Base-by-base conservation (phyloP, 306 rosid genomes). In the Prunus mume region DNA sequence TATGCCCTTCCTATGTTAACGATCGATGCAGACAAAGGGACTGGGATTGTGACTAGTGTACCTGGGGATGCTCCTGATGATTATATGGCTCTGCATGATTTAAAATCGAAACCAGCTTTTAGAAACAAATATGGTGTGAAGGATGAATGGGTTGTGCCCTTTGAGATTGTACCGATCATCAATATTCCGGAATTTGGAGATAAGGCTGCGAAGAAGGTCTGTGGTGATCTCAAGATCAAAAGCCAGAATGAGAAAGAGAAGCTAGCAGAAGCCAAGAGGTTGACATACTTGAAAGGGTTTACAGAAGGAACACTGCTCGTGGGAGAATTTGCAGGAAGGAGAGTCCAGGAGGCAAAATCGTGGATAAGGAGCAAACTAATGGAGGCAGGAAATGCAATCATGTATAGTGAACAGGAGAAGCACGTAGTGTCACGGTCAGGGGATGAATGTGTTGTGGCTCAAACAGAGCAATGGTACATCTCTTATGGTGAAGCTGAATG, bases 21-120 rank as follows among this genome's bases (percentile, higher is more conserved):
- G 34, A 86, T 94, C 75, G 80, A 92, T 65, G 92, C 93, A 82
- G 96, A 94, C 74, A 94, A 94, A 85, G 98, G 98, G 72, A 90
- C 98, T 12, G 97, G 98, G 54, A 86, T 94, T 18, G 98, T 94
- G 69, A 94, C 98, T 41, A 92, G 97, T 80, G 98, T 94, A 66
- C 98, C 98, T 18, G 88, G 93, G 80, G 98, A 94, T 81, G 89
- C 98, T 68, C 98, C 98, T 3, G 97, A 94, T 84, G 97, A 94
- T 75, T 94, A 89, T 78, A 94, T 92, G 95, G 95, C 96, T 2
- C 78, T 94, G 92, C 93, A 86, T 22, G 98, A 90, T 83, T 85
- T 94, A 79, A 94, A 89, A 83, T 47, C 86, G n/a, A 94, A 94
- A 83, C 91, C 91, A 19, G 91, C 90, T 11, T 54, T 91, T 47